Percentiles rank a stretch among this genome's conserved stretches.
Conservation (phyloP, 257 asterid species). For the Solanum ahanhuiri region DNA sequence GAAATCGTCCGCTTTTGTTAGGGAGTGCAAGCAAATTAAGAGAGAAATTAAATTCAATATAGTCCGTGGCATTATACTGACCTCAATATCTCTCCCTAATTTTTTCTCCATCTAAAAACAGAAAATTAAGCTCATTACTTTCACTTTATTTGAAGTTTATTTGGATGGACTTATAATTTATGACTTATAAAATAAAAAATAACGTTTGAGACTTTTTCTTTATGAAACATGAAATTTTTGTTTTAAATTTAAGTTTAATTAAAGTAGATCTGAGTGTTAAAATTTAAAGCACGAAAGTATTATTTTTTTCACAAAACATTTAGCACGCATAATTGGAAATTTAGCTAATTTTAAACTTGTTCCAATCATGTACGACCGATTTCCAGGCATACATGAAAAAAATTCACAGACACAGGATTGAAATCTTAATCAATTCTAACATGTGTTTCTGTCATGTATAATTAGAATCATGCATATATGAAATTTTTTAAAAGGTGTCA, state of each 20-base stretch:
- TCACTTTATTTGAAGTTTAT: not conserved
- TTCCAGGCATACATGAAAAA: too few species aligned
- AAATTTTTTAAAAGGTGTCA: too few species aligned
- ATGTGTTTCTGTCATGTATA: not conserved
- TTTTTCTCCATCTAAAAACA: not conserved
- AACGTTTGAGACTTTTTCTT: not conserved
- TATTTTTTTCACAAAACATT: not conserved
- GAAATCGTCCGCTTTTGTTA: too few species aligned
- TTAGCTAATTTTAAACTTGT: not conserved
- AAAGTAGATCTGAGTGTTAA: not conserved
- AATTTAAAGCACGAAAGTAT: not conserved
- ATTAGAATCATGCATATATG: not conserved
- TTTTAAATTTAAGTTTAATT: not conserved
- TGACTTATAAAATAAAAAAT: not conserved
- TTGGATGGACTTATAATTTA: not conserved
- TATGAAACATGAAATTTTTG: not conserved
- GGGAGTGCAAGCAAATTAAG: not conserved
- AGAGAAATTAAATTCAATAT: not conserved
- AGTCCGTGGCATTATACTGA: not conserved
- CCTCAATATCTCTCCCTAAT: not conserved
- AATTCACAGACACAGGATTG: not conserved
- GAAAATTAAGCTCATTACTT: not conserved
- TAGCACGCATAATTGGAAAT: not conserved
- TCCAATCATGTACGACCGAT: not conserved
- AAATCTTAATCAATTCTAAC: not conserved